Base-by-base conservation (phyloP, 129 eudicot genomes). In the Cynara cardunculus region DNA sequence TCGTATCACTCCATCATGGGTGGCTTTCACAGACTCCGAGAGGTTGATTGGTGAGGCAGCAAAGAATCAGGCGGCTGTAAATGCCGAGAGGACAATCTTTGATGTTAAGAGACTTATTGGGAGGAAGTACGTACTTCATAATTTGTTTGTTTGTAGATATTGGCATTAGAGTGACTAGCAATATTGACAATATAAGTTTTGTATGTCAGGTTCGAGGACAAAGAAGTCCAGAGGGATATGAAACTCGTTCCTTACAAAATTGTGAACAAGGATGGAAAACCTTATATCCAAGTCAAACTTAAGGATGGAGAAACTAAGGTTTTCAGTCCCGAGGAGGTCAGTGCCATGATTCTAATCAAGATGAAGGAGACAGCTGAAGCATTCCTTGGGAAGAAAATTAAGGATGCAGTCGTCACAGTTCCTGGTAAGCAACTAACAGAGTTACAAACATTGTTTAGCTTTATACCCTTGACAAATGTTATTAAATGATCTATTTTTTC, bases 21-120 rank as follows among this genome's bases (percentile, higher is more conserved):
- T 90, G 73, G 94, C 87, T 27, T 90, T 90, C 85, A 90, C 94
- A 5, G 94, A 90, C 24, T 71, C 85, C n/a, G 94, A 90, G 84
- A 90, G 94, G 75, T 83, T 90, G 86, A 90, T 90, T 79, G 94
- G 94, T 75, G 94, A 90, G 94, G 94, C 94, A 74, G 94, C 94
- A 59, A 90, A 90, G 87, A 90, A 90, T 70, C 94, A 87, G 77
- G 94, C 94, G 5, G 94, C 94, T 5, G 94, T 87, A 49, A 90
- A 90, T 19, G 82, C 87, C 9, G 91, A 90, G 59, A 87, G 91
- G 87, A 90, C 94, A 7, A 61, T 90, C 76, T 90, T 90, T 72
- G 94, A 90, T 69, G 94, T 90, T 44, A 90, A 90, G 81, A 90
- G 94, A 82, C 91, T 90, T 84, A 90, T 90, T 9, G 94, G 94